Conservation (phyloP, 805 yeast species). For the Yarrowia osloensis region DNA sequence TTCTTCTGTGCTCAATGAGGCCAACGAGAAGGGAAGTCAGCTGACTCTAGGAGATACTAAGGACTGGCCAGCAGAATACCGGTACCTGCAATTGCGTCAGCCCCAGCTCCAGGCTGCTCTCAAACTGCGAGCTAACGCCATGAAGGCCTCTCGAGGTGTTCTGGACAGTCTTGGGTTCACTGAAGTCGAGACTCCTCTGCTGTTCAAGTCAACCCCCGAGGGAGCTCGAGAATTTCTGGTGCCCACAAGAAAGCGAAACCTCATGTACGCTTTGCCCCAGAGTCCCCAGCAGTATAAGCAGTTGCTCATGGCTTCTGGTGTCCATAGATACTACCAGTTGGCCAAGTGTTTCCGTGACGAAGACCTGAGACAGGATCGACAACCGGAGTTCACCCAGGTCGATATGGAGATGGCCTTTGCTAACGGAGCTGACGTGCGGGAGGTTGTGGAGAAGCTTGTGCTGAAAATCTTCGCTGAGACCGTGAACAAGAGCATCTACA, state of each 20-base stretch:
- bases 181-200: constrained; percentile 89
- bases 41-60: constrained; percentile 59
- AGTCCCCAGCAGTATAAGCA: constrained; percentile 98
- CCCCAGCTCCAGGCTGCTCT: constrained; percentile 39
- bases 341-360: constrained; percentile 97
- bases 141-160: constrained; percentile 44
- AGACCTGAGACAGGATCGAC: constrained; percentile 90
- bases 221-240: constrained; percentile 96
- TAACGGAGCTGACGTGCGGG: constrained; percentile 63
- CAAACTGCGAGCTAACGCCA: constrained; percentile 43
- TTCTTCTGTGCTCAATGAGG: constrained; percentile 60
- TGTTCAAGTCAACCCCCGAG: constrained; percentile 96
- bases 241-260: constrained; percentile 68
- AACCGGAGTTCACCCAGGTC: constrained; percentile 97
- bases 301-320: constrained; percentile 90
- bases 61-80: constrained; percentile 73
- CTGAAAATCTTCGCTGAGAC: constrained; percentile 56
- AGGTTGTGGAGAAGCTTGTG: constrained; percentile 61
- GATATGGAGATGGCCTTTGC: constrained; percentile 93
- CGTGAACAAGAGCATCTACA: constrained; percentile 42
- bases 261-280: constrained; percentile 90
- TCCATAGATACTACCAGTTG: constrained; percentile 80
- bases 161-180: constrained; percentile 54
- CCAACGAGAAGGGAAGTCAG: constrained; percentile 68
- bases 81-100: constrained; percentile 77